Percentiles rank a stretch among this genome's conserved stretches.
phyloP scores from a whole-genome alignment of 495 filamentous ascomycete genomes.

The Letharia lupina region DNA sequence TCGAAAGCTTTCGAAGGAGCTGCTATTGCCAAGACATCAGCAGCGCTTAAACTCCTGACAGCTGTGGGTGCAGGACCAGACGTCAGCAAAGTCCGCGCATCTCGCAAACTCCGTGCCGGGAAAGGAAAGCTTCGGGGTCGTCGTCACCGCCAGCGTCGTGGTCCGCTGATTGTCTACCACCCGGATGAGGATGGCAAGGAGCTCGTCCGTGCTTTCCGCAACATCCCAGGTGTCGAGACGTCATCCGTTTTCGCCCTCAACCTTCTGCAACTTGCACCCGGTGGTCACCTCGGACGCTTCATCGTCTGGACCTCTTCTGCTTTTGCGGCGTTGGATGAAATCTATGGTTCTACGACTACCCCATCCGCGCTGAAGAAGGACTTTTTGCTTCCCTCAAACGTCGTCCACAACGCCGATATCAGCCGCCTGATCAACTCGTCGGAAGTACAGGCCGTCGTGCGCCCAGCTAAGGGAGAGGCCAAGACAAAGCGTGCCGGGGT shows the following conservation, averaged over 20 bases:
- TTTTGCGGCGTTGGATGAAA: slow-evolving; percentile 87
- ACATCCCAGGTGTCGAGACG: slow-evolving; percentile 97
- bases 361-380: slow-evolving; percentile 91
- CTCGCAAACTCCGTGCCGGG: slow-evolving; percentile 89
- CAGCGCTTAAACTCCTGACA: slow-evolving; percentile 77
- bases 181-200: slow-evolving; percentile 87
- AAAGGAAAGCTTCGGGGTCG: slow-evolving; percentile 96
- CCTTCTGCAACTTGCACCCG: slow-evolving; percentile 96
- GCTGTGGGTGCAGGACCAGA: slow-evolving; percentile 83
- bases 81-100: slow-evolving; percentile 85
- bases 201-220: slow-evolving; percentile 87
- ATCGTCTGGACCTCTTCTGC: slow-evolving; percentile 96
- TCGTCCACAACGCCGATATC: slow-evolving; percentile 86
- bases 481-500: slow-evolving; percentile 81
- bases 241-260: slow-evolving; percentile 90
- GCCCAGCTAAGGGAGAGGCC: slow-evolving; percentile 78
- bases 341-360: slow-evolving; percentile 86
- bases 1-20: slow-evolving; percentile 72
- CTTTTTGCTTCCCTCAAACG: slow-evolving; percentile 85
- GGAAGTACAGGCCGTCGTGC: slow-evolving; percentile 91
- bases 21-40: slow-evolving; percentile 78
- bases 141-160: slow-evolving; percentile 93
- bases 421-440: slow-evolving; percentile 96
- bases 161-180: slow-evolving; percentile 93
- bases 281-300: slow-evolving; percentile 98